These are phyloP conservation scores for Teratosphaeria viscida DNA, from an alignment of 2,329 filamentous ascomycete genomes.

Conservation along the genomic window DNA sequence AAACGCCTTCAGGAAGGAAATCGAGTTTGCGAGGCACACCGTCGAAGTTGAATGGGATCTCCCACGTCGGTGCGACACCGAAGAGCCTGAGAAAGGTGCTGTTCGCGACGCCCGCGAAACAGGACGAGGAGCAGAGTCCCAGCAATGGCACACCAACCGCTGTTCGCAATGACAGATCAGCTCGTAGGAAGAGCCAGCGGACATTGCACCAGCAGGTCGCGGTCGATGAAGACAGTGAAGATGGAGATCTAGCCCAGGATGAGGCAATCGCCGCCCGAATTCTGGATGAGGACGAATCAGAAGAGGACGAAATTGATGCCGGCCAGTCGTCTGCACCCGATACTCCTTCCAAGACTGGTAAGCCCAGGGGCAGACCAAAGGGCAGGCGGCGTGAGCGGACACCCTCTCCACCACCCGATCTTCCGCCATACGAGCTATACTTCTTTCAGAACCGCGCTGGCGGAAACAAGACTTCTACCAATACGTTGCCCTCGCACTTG, in stretches of 20 bases:
- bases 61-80: constrained; percentile 28
- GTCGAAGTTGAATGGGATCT: constrained; percentile 14
- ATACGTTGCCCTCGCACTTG: constrained; percentile 62
- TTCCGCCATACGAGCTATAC: constrained; percentile 83
- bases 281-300: constrained; percentile 45
- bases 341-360: constrained; percentile 36
- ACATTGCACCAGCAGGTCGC: constrained; percentile 63
- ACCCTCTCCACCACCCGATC: constrained; percentile 67
- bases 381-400: constrained; percentile 49
- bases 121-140: constrained; percentile 15
- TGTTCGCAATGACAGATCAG: constrained; percentile 68
- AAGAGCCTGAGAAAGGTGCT: constrained; percentile 36
- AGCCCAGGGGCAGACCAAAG: constrained; percentile 42
- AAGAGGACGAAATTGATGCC: constrained; percentile 28
- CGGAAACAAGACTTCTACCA: constrained; percentile 72
- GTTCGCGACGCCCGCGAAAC: constrained; percentile 35
- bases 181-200: constrained; percentile 71
- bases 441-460: constrained; percentile 87
- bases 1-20: constrained; percentile 23
- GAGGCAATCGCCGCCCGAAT: constrained; percentile 61
- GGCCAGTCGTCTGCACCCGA: constrained; percentile 33
- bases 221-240: constrained; percentile 36
- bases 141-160: constrained; percentile 38
- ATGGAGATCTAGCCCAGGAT: constrained; percentile 41
- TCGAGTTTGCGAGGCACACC: constrained; percentile 24